Conservation (phyloP, 805 yeast species). For the Kuraishia capsulata region DNA sequence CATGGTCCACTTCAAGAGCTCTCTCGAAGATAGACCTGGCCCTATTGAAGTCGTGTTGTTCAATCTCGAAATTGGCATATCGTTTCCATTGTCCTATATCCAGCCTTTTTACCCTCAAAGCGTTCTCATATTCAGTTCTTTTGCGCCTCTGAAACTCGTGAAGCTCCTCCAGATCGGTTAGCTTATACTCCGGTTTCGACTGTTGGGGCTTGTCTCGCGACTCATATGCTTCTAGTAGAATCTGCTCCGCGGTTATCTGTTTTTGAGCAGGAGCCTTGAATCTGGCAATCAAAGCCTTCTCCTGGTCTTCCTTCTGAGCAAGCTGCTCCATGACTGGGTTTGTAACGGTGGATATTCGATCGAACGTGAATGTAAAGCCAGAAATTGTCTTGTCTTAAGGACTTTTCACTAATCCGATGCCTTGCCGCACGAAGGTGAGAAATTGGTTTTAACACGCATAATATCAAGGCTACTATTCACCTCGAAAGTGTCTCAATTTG, state of each 20-base stretch:
- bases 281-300: neutral
- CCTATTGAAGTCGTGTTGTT: conserved; percentile 66
- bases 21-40: conserved; percentile 87
- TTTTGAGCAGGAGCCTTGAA: conserved; percentile 32
- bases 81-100: conserved; percentile 86
- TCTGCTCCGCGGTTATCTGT: conserved; percentile 59
- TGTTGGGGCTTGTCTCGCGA: conserved; percentile 29
- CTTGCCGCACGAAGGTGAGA: no score
- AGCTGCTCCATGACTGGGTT: neutral
- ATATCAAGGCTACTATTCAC: no score
- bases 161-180: conserved; percentile 74
- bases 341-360: no score
- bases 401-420: no score
- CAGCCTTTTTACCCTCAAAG: conserved; percentile 74
- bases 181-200: conserved; percentile 33
- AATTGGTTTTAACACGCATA: no score
- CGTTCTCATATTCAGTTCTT: conserved; percentile 77
- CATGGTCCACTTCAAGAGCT: conserved; percentile 67
- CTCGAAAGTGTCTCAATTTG: no score
- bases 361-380: no score
- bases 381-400: no score
- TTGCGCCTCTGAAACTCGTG: conserved; percentile 67
- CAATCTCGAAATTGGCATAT: conserved; percentile 82
- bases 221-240: conserved; percentile 54
- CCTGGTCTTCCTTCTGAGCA: neutral